Evolutionary conservation across 345 rosid genomes (phyloP), one percentile per base, ranked within the genome.

Genomic region (Populus ilicifolia): DNA sequence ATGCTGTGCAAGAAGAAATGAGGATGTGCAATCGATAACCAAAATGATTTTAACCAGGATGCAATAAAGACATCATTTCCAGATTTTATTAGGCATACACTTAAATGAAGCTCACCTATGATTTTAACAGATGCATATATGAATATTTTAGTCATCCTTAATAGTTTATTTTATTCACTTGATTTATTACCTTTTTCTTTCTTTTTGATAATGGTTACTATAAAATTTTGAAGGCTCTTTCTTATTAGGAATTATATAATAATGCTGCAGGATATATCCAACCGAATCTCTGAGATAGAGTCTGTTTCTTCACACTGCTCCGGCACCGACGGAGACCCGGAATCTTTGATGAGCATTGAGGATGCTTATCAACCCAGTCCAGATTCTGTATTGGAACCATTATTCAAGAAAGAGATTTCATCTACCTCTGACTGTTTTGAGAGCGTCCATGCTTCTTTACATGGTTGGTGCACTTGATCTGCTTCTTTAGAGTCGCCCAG

Each of bases 341-440:
- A 81, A 72, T 93, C 88, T 70, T 85, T 77, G 77, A 76, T 77
- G 69, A 86, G 84, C 75, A 80, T 75, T 6, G 92, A 89, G 74
- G 92, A 89, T 72, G 75, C 78, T 76, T 82, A 81, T 85, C 97
- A 91, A 76, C 90, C 85, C 50, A 95, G 97, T 78, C 98, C 99
- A 44, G 89, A 87, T 85, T 93, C 99, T 65, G 97, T 95, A 73
- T 84, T 95, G 75, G 92, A 86, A 77, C 83, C 90, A 77, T 59
- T 78, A 0, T 87, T 79, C 67, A 30, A 38, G 44, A 83, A 83
- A 63, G 91, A 83, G 74, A 68, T 56, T 44, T 75, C 76, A 48
- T 78, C 61, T 1, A 81, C 76, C 73, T 64, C 75, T 73, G 86
- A 84, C 59, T 83, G 84, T 71, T 81, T 80, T 75, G 46, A 62